Evolutionary conservation across 371 early-diverging fungal species (phyloP).

Genomic region (Circinella minor): DNA sequence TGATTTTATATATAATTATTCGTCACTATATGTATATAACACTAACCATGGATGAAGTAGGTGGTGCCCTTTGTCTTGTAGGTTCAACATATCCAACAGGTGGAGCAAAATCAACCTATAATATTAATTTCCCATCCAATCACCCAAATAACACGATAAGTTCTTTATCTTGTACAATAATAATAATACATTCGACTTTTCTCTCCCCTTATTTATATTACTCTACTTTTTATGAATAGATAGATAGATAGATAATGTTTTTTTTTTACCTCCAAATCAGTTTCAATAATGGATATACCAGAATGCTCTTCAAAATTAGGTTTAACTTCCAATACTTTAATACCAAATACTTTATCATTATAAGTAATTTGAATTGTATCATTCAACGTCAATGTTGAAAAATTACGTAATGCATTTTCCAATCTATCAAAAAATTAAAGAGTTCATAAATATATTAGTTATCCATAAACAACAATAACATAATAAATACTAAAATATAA

Average conservation of each 20-base stretch:
- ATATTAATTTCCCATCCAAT: not conserved
- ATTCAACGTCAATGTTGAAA: conserved; percentile 92
- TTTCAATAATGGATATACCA: conserved; percentile 97
- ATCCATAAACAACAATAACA: not conserved
- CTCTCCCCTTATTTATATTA: too few relatives aligned
- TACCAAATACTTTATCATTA: conserved; percentile 87
- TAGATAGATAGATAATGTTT: too few relatives aligned
- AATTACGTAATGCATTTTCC: conserved; percentile 97
- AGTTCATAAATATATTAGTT: not conserved
- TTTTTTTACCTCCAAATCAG: conserved; percentile 88
- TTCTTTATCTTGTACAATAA: too few relatives aligned
- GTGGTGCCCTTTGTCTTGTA: conserved; percentile 33
- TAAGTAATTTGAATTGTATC: conserved; percentile 95
- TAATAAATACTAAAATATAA: not conserved
- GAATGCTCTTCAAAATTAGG: conserved; percentile 68
- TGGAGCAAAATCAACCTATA: conserved; percentile 94
- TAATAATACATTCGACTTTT: not conserved
- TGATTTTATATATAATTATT: too few relatives aligned
- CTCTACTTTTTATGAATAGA: too few relatives aligned
- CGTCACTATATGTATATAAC: conserved; percentile 3
- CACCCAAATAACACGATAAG: too few relatives aligned
- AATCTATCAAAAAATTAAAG: conserved; percentile 55
- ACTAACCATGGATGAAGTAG: conserved; percentile 43
- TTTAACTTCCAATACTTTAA: conserved; percentile 92
- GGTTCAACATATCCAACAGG: conserved; percentile 98